Conservation (phyloP, 1,139 yeast genomes). For the Taphrina sp. region DNA sequence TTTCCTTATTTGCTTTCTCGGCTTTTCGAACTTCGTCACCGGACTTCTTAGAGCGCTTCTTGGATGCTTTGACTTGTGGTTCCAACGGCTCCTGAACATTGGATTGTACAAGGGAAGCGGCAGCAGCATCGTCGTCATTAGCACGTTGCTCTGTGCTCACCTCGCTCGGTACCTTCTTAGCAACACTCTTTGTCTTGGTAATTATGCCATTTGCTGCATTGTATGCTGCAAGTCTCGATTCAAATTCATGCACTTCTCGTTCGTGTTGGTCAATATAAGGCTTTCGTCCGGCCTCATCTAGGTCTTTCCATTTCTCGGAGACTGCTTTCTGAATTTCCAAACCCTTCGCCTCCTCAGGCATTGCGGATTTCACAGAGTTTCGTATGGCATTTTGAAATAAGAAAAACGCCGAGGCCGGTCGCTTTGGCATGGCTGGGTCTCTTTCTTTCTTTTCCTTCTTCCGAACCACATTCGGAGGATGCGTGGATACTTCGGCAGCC, state of each 20-base stretch:
- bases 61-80: neutral
- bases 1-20: no score
- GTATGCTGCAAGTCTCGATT: constrained; percentile 48
- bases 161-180: neutral
- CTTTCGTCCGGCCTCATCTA: constrained; percentile 64
- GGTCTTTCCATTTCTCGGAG: constrained; percentile 71
- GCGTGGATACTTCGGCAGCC: neutral
- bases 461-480: neutral
- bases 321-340: constrained; percentile 76
- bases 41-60: no score
- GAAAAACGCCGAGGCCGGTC: constrained; percentile 74
- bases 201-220: constrained; percentile 26
- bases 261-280: constrained; percentile 75
- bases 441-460: constrained; percentile 55
- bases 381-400: constrained; percentile 57
- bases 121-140: constrained; percentile 25
- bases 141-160: constrained; percentile 1
- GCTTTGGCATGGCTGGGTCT: constrained; percentile 58
- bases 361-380: constrained; percentile 56
- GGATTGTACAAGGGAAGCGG: constrained; percentile 23
- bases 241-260: constrained; percentile 63
- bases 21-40: no score
- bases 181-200: neutral
- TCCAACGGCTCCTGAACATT: no score
- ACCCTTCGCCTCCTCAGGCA: constrained; percentile 58